These are phyloP conservation scores for Carpinus viminea DNA, from an alignment of 306 rosid species.

Conservation along the genomic window DNA sequence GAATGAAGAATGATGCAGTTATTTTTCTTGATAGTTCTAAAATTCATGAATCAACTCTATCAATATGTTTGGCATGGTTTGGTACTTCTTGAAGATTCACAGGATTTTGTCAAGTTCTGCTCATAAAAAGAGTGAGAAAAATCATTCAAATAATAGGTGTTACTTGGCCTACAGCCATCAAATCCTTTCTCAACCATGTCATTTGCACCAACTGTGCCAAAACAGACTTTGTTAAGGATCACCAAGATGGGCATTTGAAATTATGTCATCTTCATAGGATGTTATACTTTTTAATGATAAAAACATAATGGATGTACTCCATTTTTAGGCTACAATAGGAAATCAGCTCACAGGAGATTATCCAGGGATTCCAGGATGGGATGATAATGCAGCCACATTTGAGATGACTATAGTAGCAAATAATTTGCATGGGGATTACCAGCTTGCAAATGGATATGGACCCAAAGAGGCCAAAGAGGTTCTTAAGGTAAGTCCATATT, in stretches of 20 bases:
- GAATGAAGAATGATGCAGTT: not conserved
- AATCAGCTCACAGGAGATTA: conserved; percentile 71
- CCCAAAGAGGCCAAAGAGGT: conserved; percentile 54
- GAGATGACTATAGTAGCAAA: conserved; percentile 62
- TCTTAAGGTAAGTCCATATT: conserved; percentile 57
- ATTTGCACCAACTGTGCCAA: conserved; percentile 7
- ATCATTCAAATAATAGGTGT: not conserved
- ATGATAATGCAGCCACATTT: conserved; percentile 78
- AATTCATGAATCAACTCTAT: not conserved
- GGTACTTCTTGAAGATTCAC: not conserved
- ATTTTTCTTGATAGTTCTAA: not conserved
- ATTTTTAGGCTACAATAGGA: conserved; percentile 57
- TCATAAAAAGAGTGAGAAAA: not conserved
- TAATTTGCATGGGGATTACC: conserved; percentile 85
- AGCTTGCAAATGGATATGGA: conserved; percentile 86
- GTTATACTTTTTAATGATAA: conserved; percentile 17
- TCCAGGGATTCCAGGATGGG: conserved; percentile 87
- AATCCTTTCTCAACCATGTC: not conserved
- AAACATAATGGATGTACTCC: conserved; percentile 20
- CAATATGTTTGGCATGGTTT: not conserved
- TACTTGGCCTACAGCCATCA: conserved; percentile 4
- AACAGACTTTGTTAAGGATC: conserved; percentile 8
- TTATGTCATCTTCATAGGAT: conserved; percentile 15
- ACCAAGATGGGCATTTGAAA: conserved; percentile 24
- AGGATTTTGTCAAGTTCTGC: not conserved